Evolutionary conservation across 139 green algal species (phyloP).

Genomic region (Parachlorella kessleri): DNA sequence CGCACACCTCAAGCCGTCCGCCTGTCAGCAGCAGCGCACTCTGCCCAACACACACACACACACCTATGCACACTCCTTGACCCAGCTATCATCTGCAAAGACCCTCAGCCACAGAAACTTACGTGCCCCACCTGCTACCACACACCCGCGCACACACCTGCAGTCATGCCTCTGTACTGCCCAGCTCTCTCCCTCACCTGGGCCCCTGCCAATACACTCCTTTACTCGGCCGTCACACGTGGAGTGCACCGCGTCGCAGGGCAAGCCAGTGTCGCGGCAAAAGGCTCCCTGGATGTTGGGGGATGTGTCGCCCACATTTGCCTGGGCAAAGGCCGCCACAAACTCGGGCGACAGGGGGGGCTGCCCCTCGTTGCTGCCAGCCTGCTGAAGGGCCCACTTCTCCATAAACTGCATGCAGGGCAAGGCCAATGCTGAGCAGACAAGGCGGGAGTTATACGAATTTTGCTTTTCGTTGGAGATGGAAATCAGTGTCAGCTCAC

Average conservation of each 20-base stretch:
- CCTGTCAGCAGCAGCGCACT: too few species aligned
- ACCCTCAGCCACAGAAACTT: not conserved
- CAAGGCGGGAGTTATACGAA: too few species aligned
- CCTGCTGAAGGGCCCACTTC: slow-evolving; percentile 25
- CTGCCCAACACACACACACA: too few species aligned
- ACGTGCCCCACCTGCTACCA: not conserved
- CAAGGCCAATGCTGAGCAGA: too few species aligned
- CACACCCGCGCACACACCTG: not conserved
- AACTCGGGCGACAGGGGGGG: slow-evolving; percentile 27
- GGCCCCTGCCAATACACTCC: slow-evolving; percentile 75
- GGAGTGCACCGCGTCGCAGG: slow-evolving; percentile 67
- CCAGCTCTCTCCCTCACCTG: slow-evolving; percentile 41
- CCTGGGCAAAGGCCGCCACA: slow-evolving; percentile 74
- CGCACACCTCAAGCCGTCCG: too few species aligned
- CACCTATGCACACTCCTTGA: too few species aligned
- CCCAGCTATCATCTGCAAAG: too few species aligned
- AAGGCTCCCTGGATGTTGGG: slow-evolving; percentile 78
- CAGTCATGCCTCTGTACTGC: too few species aligned
- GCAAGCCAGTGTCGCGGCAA: slow-evolving; percentile 79
- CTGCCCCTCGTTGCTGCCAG: not conserved
- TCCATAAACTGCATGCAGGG: slow-evolving; percentile 78
- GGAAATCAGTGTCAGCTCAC: too few species aligned
- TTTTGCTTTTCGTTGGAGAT: too few species aligned
- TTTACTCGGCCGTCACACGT: slow-evolving; percentile 78
- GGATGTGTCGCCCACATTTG: slow-evolving; percentile 78